Evolutionary conservation across 2,329 filamentous ascomycete species (phyloP).

Genomic region (Onygena corvina): DNA sequence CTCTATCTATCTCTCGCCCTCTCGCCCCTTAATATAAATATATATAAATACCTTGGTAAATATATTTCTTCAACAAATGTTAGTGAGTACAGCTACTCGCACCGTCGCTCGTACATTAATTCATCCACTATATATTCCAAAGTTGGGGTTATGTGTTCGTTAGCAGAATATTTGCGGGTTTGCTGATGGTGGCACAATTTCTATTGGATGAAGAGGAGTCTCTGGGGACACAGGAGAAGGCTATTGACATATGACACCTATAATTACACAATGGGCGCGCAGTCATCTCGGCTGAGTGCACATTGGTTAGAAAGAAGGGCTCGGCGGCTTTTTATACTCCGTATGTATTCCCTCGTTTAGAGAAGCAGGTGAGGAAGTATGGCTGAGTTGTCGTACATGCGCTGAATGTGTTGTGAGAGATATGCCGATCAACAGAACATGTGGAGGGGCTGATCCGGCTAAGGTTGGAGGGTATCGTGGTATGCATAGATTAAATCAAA

Average conservation of each 20-base stretch:
- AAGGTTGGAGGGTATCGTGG: background rate
- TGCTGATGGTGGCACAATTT: background rate
- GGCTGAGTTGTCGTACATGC: background rate
- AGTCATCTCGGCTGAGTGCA: background rate
- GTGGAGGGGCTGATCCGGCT: background rate
- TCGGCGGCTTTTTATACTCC: background rate
- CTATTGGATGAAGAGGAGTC: background rate
- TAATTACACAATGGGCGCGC: background rate
- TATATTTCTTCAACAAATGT: too few species aligned
- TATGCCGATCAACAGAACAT: background rate
- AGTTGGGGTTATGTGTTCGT: background rate
- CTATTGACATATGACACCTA: constrained; percentile 1
- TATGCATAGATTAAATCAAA: constrained; percentile 1
- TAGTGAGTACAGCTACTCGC: too few species aligned
- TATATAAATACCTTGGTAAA: too few species aligned
- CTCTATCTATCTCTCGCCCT: too few species aligned
- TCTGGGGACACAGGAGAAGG: background rate
- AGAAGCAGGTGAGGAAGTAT: background rate
- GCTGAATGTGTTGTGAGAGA: background rate
- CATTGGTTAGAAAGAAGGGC: background rate
- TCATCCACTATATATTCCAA: too few species aligned
- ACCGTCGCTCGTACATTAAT: too few species aligned
- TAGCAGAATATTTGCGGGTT: background rate
- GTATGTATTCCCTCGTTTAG: background rate
- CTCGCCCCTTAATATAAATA: too few species aligned